These are phyloP conservation scores for Basidiobolus meristosporus DNA, from an alignment of 371 early-diverging fungal genomes.

Conservation along the genomic window DNA sequence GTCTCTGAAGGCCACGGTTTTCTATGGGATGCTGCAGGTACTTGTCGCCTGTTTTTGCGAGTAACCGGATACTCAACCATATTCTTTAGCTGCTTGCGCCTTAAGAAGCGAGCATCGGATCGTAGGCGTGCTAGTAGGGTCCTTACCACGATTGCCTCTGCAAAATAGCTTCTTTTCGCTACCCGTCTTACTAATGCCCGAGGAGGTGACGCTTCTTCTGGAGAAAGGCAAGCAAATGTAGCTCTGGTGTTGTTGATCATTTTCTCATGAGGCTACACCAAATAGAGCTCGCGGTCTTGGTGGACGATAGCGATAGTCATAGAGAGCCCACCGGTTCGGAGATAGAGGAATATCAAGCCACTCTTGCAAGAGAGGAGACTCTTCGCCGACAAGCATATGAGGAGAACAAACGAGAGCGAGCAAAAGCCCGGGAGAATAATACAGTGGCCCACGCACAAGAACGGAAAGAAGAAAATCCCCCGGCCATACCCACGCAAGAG, in stretches of 20 bases:
- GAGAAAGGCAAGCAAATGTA: constrained; percentile 11
- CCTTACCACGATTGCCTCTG: constrained; percentile 22
- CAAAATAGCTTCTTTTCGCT: constrained; percentile 29
- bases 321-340: constrained; percentile 1
- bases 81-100: constrained; percentile 11
- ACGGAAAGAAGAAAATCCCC: no score
- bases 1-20: no score
- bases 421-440: no score
- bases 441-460: no score
- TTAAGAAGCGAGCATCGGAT: constrained; percentile 22
- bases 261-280: no score
- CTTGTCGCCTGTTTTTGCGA: no score
- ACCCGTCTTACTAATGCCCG: constrained; percentile 23
- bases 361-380: constrained; percentile 1
- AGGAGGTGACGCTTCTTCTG: constrained; percentile 22
- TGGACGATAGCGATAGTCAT: constrained; percentile 4
- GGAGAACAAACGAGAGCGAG: no score
- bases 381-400: constrained; percentile 1
- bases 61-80: no score
- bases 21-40: no score
- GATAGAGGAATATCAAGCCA: constrained; percentile 3
- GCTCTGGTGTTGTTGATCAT: neutral
- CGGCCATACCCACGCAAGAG: no score
- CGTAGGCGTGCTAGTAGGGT: constrained; percentile 28
- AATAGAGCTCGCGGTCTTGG: constrained; percentile 4